phyloP scores from a whole-genome alignment of 2,329 filamentous ascomycete species.

The Incumbomyces delicatus region DNA sequence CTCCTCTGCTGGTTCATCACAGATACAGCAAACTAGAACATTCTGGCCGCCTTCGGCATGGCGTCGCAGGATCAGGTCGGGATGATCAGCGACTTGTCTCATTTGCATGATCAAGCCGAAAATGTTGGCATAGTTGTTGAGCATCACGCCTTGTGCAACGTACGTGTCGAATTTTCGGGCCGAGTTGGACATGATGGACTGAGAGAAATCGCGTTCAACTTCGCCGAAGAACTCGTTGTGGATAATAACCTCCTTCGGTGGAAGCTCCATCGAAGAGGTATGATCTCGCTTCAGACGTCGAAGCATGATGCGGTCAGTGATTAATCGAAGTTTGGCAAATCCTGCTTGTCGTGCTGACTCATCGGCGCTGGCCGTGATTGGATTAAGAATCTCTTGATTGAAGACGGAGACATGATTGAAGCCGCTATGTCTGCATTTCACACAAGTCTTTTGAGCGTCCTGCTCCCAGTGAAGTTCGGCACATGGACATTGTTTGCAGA shows the following conservation, averaged over 20 bases:
- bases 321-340: constrained; percentile 70
- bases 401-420: constrained; percentile 71
- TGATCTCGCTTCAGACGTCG: constrained; percentile 90
- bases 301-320: constrained; percentile 92
- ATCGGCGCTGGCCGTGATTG: constrained; percentile 51
- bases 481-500: constrained; percentile 81
- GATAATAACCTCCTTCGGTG: constrained; percentile 84
- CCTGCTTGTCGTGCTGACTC: constrained; percentile 53
- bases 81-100: constrained; percentile 94
- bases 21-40: constrained; percentile 83
- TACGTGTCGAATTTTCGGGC: constrained; percentile 90
- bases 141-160: constrained; percentile 81
- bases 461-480: constrained; percentile 75
- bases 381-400: constrained; percentile 90
- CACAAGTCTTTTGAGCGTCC: constrained; percentile 61
- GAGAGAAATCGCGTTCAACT: constrained; percentile 89
- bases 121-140: constrained; percentile 98
- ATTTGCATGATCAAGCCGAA: constrained; percentile 99
- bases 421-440: constrained; percentile 54
- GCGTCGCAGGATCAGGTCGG: constrained; percentile 86
- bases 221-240: constrained; percentile 95
- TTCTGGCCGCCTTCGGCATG: constrained; percentile 79
- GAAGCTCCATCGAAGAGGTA: constrained; percentile 89
- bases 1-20: constrained; percentile 91
- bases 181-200: constrained; percentile 88